These are phyloP conservation scores for Globisporangium perplexum DNA, from an alignment of 352 stramenopile genomes.

Conservation along the genomic window DNA sequence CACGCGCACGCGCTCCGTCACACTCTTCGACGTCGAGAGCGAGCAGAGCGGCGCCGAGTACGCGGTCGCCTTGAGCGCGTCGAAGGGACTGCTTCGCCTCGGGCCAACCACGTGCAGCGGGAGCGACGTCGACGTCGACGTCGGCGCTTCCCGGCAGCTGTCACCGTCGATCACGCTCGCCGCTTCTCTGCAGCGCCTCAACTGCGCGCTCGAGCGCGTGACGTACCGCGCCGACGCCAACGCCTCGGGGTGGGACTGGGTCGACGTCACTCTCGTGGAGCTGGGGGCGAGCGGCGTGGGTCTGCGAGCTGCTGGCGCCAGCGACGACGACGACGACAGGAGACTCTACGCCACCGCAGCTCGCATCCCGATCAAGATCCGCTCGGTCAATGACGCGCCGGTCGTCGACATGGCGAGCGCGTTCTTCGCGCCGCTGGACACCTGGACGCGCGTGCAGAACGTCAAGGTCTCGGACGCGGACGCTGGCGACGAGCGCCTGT, in stretches of 20 bases:
- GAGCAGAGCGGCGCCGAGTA: slow-evolving; percentile 8
- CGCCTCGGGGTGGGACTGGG: slow-evolving; percentile 23
- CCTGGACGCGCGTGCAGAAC: slow-evolving; percentile 20
- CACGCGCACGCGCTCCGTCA: slow-evolving; percentile 23
- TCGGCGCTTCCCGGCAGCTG: background rate
- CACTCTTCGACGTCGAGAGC: slow-evolving; percentile 25
- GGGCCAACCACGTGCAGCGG: slow-evolving; percentile 8
- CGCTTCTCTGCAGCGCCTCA: slow-evolving; percentile 28
- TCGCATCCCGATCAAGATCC: slow-evolving; percentile 34
- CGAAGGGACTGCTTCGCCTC: slow-evolving; percentile 31
- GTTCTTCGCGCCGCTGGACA: slow-evolving; percentile 23
- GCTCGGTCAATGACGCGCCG: slow-evolving; percentile 38
- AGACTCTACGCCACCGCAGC: slow-evolving; percentile 24
- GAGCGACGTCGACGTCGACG: background rate
- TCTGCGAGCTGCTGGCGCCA: background rate
- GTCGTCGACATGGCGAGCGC: slow-evolving; percentile 19
- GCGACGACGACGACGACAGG: slow-evolving; percentile 13
- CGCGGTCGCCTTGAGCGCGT: slow-evolving; percentile 26
- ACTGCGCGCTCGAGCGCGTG: slow-evolving; percentile 45
- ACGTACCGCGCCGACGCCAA: slow-evolving; percentile 33
- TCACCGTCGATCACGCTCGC: slow-evolving; percentile 13
- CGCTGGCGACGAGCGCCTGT: slow-evolving; percentile 30
- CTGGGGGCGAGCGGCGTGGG: background rate
- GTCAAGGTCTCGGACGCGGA: slow-evolving; percentile 39
- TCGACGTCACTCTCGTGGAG: slow-evolving; percentile 39